These are phyloP conservation scores for Ascochyta pisi DNA, from an alignment of 2,329 filamentous ascomycete genomes.

Conservation along the genomic window DNA sequence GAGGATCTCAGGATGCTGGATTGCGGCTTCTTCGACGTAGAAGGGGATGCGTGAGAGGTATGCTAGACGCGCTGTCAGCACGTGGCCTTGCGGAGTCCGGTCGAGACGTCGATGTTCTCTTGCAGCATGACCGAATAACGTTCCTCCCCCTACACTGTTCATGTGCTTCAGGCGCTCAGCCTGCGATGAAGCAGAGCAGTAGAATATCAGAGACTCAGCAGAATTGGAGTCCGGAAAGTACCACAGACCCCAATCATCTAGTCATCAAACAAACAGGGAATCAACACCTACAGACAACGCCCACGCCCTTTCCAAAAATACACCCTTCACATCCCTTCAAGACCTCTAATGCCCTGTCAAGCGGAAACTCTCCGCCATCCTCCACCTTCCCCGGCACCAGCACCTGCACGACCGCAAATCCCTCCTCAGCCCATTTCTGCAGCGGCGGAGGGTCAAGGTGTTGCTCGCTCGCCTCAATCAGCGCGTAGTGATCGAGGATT, in stretches of 20 bases:
- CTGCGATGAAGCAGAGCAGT: no score
- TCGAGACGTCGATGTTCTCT: no score
- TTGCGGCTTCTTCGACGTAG: conserved; percentile 40
- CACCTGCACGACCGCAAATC: conserved; percentile 67
- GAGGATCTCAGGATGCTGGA: conserved; percentile 35
- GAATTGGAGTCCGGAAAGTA: no score
- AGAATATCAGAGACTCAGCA: no score
- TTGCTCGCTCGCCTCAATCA: conserved; percentile 41
- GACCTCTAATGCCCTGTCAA: conserved; percentile 34
- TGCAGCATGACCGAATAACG: no score
- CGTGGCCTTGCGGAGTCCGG: no score
- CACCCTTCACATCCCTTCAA: conserved; percentile 35
- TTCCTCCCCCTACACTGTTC: no score
- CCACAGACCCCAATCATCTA: not conserved
- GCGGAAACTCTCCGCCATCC: conserved; percentile 42
- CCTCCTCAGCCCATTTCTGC: conserved; percentile 75
- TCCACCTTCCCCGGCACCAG: conserved; percentile 42
- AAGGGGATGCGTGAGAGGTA: conserved; percentile 42
- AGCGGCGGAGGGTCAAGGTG: conserved; percentile 62
- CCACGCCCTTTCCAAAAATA: conserved; percentile 35
- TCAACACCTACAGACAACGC: conserved; percentile 40
- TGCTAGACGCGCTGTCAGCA: conserved; percentile 17
- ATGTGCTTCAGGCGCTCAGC: no score
- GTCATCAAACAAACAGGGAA: not conserved
- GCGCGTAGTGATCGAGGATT: conserved; percentile 48